Percentiles rank a stretch among this genome's conserved stretches.
Conservation (phyloP, 2,329 filamentous ascomycete species). For the Cryphonectria naterciae region DNA sequence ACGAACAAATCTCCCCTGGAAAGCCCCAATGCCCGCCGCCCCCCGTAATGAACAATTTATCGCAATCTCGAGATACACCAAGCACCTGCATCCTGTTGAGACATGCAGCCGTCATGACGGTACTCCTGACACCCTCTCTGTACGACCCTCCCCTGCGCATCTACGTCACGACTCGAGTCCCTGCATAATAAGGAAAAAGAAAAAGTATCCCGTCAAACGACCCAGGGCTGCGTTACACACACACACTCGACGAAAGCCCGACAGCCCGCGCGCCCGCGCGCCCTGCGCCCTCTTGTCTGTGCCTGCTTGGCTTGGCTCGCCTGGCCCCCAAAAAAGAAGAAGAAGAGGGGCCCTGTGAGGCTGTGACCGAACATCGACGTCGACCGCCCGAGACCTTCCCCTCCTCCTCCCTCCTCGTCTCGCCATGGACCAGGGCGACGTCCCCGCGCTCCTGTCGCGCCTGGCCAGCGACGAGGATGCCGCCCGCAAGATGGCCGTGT, state of each 20-base stretch:
- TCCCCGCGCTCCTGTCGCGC: conserved; percentile 66
- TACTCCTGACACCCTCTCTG: conserved; percentile 16
- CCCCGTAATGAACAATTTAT: conserved; percentile 7
- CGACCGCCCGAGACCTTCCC: not conserved
- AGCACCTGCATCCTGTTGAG: conserved; percentile 18
- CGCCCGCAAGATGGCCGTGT: conserved; percentile 96
- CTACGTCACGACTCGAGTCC: conserved; percentile 25
- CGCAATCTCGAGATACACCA: conserved; percentile 24
- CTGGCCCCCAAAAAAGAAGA: not conserved
- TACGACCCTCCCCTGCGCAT: conserved; percentile 19
- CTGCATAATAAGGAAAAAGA: conserved; percentile 12
- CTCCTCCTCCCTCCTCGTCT: conserved; percentile 5
- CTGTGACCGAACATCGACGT: not conserved
- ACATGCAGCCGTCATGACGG: conserved; percentile 29
- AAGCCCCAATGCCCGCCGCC: not conserved
- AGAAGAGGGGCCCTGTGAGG: not conserved
- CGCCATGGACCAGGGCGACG: conserved; percentile 68
- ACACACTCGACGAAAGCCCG: not conserved
- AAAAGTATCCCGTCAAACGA: conserved; percentile 9
- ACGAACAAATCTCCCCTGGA: conserved; percentile 8
- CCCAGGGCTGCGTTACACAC: conserved; percentile 22
- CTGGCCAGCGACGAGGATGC: conserved; percentile 79
- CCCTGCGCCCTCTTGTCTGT: not conserved
- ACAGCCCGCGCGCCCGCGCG: conserved; percentile 15
- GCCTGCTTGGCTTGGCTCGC: not conserved